Conservation (phyloP, 2,329 filamentous ascomycete genomes). For the Fusarium paranaense region DNA sequence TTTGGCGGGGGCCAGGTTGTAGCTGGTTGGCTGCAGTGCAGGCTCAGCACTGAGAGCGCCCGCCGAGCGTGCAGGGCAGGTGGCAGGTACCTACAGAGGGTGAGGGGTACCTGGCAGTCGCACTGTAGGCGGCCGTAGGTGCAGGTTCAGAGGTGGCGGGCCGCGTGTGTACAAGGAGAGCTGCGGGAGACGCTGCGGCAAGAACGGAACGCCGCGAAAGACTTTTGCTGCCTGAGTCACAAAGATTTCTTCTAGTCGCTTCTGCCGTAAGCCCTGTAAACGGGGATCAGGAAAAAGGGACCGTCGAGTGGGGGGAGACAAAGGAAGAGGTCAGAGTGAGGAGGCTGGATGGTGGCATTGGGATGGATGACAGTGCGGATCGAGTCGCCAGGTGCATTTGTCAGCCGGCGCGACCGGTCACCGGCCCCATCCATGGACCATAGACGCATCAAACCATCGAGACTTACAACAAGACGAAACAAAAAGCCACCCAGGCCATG, state of each 20-base stretch:
- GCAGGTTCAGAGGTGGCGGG: not conserved
- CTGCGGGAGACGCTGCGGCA: not conserved
- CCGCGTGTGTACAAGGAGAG: not conserved
- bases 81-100: not conserved
- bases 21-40: conserved; percentile 24
- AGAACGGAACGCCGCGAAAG: not conserved
- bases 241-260: conserved; percentile 47
- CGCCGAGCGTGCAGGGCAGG: conserved; percentile 1
- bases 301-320: conserved; percentile 18
- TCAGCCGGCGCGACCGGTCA: conserved; percentile 38
- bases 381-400: conserved; percentile 38
- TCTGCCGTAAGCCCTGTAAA: conserved; percentile 28
- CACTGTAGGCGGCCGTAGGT: conserved; percentile 2
- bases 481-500: conserved; percentile 27
- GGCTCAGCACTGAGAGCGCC: conserved; percentile 1
- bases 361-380: conserved; percentile 33
- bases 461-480: conserved; percentile 32
- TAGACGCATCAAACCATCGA: not conserved
- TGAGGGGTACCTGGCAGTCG: conserved; percentile 5
- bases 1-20: not conserved
- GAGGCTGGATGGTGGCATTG: conserved; percentile 6
- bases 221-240: conserved; percentile 53
- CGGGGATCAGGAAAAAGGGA: conserved; percentile 19
- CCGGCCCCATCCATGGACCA: conserved; percentile 11
- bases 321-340: conserved; percentile 9